phyloP scores from a whole-genome alignment of 148 eudicot genomes.

The Vaccinium myrtillus region DNA sequence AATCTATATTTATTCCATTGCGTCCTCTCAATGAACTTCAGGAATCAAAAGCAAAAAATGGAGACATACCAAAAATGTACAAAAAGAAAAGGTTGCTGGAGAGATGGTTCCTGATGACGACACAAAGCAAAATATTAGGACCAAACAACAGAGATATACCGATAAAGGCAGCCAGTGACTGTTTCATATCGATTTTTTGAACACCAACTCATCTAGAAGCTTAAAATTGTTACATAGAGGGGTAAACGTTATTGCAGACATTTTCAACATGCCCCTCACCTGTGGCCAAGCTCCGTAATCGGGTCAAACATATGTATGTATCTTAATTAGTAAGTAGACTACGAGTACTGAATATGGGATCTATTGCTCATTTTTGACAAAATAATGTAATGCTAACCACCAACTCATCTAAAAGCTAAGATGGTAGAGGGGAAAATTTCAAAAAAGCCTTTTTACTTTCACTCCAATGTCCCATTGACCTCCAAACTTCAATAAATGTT shows the following conservation, averaged over 20 bases:
- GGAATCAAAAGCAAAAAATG: constrained; percentile 8
- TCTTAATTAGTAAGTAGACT: background rate
- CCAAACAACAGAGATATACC: background rate
- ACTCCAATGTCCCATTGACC: no score
- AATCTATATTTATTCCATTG: background rate
- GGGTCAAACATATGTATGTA: background rate
- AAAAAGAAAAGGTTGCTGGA: constrained; percentile 98
- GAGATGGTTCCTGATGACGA: constrained; percentile 80
- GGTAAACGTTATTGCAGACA: background rate
- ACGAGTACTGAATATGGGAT: background rate
- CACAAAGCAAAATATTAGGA: constrained; percentile 17
- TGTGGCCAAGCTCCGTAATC: background rate
- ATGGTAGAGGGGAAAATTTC: no score
- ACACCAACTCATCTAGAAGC: background rate
- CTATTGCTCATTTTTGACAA: background rate
- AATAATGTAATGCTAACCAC: background rate
- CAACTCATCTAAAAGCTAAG: background rate
- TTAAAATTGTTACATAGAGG: background rate
- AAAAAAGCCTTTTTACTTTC: no score
- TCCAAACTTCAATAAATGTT: no score
- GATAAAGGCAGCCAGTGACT: background rate
- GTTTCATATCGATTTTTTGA: background rate
- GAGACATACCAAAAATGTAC: constrained; percentile 84
- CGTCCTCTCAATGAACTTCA: background rate
- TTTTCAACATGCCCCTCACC: background rate